A percentile compares a stretch with the other conserved stretches of the same genome.
Evolutionary conservation across 306 rosid species (phyloP).

Genomic region (Trichosanthes cucumerina): DNA sequence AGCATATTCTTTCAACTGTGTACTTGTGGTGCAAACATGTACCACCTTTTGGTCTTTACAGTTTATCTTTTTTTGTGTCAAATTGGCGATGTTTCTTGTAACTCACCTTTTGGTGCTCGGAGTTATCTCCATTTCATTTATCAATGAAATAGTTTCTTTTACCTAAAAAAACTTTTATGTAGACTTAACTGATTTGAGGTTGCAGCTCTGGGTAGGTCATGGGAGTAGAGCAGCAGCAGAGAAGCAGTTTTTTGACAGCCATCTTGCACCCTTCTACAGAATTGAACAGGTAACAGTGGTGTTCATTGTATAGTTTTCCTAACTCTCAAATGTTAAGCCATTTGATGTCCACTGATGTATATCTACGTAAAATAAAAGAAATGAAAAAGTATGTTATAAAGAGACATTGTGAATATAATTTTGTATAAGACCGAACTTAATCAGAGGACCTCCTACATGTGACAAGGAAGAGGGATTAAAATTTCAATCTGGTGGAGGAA

Average conservation of each 20-base stretch:
- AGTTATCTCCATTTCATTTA: too few relatives aligned
- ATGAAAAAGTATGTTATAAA: neutral
- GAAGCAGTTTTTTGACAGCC: slow-evolving; percentile 74
- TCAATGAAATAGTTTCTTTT: too few relatives aligned
- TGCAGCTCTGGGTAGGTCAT: slow-evolving; percentile 95
- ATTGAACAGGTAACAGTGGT: slow-evolving; percentile 64
- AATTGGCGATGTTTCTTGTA: too few relatives aligned
- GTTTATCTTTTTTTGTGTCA: too few relatives aligned
- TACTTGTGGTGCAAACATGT: too few relatives aligned
- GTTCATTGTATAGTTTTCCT: neutral
- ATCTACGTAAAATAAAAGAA: neutral
- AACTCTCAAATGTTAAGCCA: neutral
- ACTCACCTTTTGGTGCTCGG: too few relatives aligned
- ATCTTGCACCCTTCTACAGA: slow-evolving; percentile 94
- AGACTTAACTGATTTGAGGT: slow-evolving; percentile 16
- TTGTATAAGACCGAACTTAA: neutral
- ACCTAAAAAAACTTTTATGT: neutral
- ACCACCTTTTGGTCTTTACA: too few relatives aligned
- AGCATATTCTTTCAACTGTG: too few relatives aligned
- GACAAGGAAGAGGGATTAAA: neutral
- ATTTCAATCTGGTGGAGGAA: neutral
- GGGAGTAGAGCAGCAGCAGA: slow-evolving; percentile 92
- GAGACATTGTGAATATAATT: neutral
- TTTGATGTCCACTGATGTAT: neutral
- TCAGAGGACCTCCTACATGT: neutral